Percentiles rank a stretch among this genome's conserved stretches.
phyloP scores from a whole-genome alignment of 2,329 filamentous ascomycete species.

The Trichoderma guizhouense region DNA sequence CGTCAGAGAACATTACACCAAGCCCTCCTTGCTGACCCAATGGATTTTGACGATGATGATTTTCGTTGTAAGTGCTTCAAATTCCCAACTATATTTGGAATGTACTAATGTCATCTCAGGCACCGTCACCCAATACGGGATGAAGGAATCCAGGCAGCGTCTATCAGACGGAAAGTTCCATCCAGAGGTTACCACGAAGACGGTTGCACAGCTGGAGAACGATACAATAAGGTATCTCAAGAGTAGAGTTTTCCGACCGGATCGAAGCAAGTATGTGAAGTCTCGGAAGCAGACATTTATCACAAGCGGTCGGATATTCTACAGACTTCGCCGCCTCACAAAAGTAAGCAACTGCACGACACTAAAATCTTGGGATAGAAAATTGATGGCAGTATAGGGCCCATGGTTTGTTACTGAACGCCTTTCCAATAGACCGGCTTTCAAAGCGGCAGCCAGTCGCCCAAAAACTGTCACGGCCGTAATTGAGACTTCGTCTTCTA shows the following conservation, averaged over 20 bases:
- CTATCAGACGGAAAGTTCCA: not conserved
- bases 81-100: not conserved
- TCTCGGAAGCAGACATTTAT: not conserved
- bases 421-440: not conserved
- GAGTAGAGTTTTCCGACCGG: not conserved
- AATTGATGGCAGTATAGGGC: not conserved
- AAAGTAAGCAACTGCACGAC: not conserved
- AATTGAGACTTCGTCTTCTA: not conserved
- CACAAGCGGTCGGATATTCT: not conserved
- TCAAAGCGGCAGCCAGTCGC: not conserved
- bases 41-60: slow-evolving; percentile 2
- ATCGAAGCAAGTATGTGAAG: not conserved
- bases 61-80: not conserved
- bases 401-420: not conserved
- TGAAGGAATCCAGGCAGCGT: slow-evolving; percentile 17
- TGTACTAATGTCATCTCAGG: not conserved
- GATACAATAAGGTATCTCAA: not conserved
- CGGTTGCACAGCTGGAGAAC: slow-evolving; percentile 7
- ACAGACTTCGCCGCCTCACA: not conserved
- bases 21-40: not conserved
- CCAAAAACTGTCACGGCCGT: not conserved
- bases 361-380: not conserved
- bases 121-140: slow-evolving; percentile 18
- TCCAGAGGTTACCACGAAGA: slow-evolving; percentile 18
- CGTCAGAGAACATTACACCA: not conserved